Conservation (phyloP, 805 yeast genomes). For the Kodamaea hsintzibuensis region DNA sequence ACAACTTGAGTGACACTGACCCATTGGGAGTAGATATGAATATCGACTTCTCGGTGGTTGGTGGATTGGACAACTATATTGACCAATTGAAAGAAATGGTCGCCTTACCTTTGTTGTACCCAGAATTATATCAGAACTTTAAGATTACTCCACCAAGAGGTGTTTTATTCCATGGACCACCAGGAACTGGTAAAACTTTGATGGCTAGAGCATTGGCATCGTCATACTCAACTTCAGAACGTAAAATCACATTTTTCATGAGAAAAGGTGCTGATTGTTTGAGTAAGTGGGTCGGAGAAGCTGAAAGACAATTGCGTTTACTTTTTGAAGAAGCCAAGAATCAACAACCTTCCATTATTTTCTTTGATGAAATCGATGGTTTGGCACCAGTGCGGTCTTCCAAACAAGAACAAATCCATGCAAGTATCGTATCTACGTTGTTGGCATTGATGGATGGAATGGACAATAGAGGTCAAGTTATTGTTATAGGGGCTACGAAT, state of each 20-base stretch:
- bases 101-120: conserved; percentile 86
- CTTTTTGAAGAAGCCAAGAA: conserved; percentile 94
- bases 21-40: conserved; percentile 89
- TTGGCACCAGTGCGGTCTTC: conserved; percentile 97
- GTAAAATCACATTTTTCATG: conserved; percentile 95
- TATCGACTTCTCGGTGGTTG: conserved; percentile 81
- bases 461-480: conserved; percentile 98
- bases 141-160: conserved; percentile 96
- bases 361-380: conserved; percentile 98
- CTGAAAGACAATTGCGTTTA: conserved; percentile 88
- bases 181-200: conserved; percentile 97
- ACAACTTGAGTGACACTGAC: conserved; percentile 79
- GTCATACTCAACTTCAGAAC: conserved; percentile 79
- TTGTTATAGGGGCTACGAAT: conserved; percentile 97
- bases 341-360: conserved; percentile 93
- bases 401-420: conserved; percentile 97
- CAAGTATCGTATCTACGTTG: conserved; percentile 92
- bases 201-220: conserved; percentile 98
- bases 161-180: conserved; percentile 97
- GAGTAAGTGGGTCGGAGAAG: conserved; percentile 99
- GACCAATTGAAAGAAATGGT: conserved; percentile 96
- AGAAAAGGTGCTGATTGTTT: conserved; percentile 97
- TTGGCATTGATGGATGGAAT: conserved; percentile 98
- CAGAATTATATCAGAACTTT: conserved; percentile 88
- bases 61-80: conserved; percentile 89